These are phyloP conservation scores for Raffaelea arxii DNA, from an alignment of 2,329 filamentous ascomycete species.

Conservation along the genomic window DNA sequence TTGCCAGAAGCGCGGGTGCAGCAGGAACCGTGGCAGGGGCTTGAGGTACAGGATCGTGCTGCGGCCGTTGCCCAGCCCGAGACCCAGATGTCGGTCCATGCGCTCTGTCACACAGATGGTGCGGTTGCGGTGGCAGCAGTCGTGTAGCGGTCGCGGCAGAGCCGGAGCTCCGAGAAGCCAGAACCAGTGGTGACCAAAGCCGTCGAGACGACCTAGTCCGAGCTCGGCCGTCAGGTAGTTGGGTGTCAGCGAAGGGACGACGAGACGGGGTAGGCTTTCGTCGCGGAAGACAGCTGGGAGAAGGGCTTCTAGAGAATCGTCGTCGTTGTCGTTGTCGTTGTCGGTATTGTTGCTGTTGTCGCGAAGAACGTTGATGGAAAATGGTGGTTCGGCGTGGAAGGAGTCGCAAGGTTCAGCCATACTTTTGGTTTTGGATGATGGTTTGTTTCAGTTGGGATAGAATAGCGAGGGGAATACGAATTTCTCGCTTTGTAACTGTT, in stretches of 20 bases:
- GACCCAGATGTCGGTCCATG: constrained; percentile 23
- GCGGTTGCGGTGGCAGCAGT: constrained; percentile 12
- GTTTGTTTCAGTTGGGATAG: too few species aligned
- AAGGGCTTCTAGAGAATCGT: constrained; percentile 8
- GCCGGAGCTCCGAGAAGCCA: constrained; percentile 13
- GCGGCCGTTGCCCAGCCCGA: constrained; percentile 13
- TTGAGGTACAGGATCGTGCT: constrained; percentile 21
- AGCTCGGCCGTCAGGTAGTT: constrained; percentile 11
- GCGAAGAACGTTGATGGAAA: constrained; percentile 10
- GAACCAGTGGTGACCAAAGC: constrained; percentile 13
- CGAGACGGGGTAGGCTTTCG: constrained; percentile 3
- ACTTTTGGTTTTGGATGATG: too few species aligned
- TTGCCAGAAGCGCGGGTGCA: constrained; percentile 20
- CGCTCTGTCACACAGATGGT: constrained; percentile 18
- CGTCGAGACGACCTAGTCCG: constrained; percentile 13
- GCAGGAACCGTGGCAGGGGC: constrained; percentile 24
- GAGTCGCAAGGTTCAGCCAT: neutral
- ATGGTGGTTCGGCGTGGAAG: constrained; percentile 4
- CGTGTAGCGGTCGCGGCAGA: constrained; percentile 16
- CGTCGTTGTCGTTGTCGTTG: neutral
- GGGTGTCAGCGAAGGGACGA: constrained; percentile 7
- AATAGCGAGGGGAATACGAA: neutral
- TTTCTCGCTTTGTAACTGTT: neutral
- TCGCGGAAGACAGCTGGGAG: constrained; percentile 12
- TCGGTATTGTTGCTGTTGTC: neutral